Evolutionary conservation across 441 rosid species (phyloP).

Genomic region (Lagerstroemia fauriei): DNA sequence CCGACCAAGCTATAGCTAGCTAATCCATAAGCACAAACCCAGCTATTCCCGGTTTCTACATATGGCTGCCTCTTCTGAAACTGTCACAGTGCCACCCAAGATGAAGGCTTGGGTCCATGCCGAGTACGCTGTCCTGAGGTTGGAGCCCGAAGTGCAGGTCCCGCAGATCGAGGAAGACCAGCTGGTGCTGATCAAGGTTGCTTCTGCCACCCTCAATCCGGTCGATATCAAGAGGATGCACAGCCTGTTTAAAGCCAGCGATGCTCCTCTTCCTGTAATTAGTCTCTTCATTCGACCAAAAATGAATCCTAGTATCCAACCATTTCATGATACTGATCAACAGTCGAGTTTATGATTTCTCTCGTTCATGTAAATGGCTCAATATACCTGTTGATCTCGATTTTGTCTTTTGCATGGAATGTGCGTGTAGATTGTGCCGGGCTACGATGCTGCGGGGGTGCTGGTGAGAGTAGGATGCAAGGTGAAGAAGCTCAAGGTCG

Average conservation of each 20-base stretch:
- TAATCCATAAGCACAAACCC: no score
- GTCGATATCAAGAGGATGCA: constrained; percentile 20
- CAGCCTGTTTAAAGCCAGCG: neutral
- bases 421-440: constrained; percentile 13
- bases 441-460: constrained; percentile 24
- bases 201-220: constrained; percentile 18
- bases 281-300: neutral
- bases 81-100: constrained; percentile 5
- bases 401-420: neutral
- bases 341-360: neutral
- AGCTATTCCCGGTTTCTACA: no score
- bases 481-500: constrained; percentile 19
- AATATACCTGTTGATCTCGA: neutral
- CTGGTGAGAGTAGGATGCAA: constrained; percentile 11
- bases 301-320: neutral
- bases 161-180: constrained; percentile 16
- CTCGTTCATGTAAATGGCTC: neutral
- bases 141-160: neutral
- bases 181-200: constrained; percentile 23
- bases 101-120: constrained; percentile 20
- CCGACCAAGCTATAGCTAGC: no score
- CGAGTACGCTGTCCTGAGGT: constrained; percentile 7
- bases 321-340: no score
- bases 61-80: constrained; percentile 9
- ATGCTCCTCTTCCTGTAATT: constrained; percentile 7